phyloP scores from a whole-genome alignment of 768 basidiomycete genomes.

The Russula sp. region DNA sequence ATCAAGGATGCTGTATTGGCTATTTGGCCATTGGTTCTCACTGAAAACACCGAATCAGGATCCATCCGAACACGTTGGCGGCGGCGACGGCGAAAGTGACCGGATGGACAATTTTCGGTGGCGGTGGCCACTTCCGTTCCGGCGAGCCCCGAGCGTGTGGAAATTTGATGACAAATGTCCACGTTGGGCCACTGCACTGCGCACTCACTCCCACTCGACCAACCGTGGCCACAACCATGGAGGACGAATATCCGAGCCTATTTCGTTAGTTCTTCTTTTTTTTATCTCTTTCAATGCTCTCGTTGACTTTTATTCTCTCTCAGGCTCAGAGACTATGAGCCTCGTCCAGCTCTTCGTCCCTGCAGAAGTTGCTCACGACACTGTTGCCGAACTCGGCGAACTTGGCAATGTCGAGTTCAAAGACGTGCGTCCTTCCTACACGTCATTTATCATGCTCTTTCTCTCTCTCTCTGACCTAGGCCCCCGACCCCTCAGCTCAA shows the following conservation, averaged over 20 bases:
- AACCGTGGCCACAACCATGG: slow-evolving; percentile 27
- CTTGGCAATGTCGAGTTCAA: slow-evolving; percentile 96
- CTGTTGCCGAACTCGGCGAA: slow-evolving; percentile 91
- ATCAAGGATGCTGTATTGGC: too few relatives aligned
- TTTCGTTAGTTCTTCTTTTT: slow-evolving; percentile 53
- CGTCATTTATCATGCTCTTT: background rate
- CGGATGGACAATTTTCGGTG: too few relatives aligned
- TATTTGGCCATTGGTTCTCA: too few relatives aligned
- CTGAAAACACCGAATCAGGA: too few relatives aligned
- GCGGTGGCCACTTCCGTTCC: too few relatives aligned
- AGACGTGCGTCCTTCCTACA: slow-evolving; percentile 53
- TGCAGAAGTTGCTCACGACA: slow-evolving; percentile 95
- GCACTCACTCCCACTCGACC: background rate
- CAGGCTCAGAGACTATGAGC: slow-evolving; percentile 98
- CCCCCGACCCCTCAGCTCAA: slow-evolving; percentile 57
- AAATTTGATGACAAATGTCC: too few relatives aligned
- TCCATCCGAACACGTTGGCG: too few relatives aligned
- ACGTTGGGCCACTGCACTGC: too few relatives aligned
- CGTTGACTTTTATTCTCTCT: slow-evolving; percentile 13
- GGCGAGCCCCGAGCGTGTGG: too few relatives aligned
- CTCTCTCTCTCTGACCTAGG: background rate
- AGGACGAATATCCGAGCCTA: slow-evolving; percentile 75
- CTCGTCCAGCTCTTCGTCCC: slow-evolving; percentile 95
- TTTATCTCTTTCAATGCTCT: background rate
- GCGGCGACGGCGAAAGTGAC: too few relatives aligned